phyloP scores from a whole-genome alignment of 345 rosid species.

The Aquilaria malaccensis region DNA sequence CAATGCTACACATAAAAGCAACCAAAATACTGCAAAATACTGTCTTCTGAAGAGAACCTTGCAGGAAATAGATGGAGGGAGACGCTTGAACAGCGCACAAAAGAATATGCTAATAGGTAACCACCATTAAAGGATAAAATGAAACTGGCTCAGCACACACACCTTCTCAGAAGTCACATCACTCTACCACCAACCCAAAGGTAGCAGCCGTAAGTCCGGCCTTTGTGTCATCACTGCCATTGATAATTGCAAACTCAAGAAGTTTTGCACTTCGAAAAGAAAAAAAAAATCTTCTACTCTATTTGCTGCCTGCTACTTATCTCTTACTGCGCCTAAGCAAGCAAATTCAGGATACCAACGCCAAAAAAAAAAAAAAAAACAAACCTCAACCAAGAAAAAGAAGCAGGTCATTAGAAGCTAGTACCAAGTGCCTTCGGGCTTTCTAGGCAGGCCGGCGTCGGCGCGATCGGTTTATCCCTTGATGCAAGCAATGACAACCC shows the following conservation, averaged over 20 bases:
- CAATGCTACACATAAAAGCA: no score
- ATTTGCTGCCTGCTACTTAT: no score
- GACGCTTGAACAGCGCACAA: no score
- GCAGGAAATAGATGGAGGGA: no score
- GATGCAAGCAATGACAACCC: slow-evolving; percentile 42
- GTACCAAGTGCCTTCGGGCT: slow-evolving; percentile 51
- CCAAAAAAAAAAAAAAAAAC: no score
- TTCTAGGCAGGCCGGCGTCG: slow-evolving; percentile 45
- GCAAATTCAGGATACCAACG: background rate
- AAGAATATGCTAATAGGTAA: background rate
- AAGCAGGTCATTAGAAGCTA: background rate
- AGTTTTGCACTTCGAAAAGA: background rate
- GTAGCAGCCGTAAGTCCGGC: slow-evolving; percentile 76
- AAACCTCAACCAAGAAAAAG: background rate
- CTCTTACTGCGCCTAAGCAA: background rate
- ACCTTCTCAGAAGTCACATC: slow-evolving; percentile 35
- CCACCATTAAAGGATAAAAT: background rate
- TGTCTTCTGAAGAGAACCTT: no score
- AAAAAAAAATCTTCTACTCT: background rate
- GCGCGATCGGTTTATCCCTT: slow-evolving; percentile 49
- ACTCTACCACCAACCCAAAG: slow-evolving; percentile 44
- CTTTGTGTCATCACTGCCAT: slow-evolving; percentile 68
- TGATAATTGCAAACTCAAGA: background rate
- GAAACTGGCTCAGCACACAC: slow-evolving; percentile 47
- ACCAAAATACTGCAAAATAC: no score